phyloP scores from a whole-genome alignment of 345 rosid species.

The Capsella bursapastoris region DNA sequence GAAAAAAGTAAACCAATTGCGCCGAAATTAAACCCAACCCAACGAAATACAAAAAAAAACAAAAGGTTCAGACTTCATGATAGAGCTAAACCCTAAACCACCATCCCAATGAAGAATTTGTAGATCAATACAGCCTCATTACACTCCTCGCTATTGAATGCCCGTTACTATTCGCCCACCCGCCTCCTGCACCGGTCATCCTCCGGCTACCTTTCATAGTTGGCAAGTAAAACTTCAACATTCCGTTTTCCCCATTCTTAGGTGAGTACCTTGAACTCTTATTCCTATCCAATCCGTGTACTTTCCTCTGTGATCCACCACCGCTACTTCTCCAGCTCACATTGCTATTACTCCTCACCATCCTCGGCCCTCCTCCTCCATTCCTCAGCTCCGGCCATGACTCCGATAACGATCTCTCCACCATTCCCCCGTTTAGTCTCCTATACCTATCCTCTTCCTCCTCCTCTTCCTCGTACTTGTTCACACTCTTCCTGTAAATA shows the following conservation, averaged over 20 bases:
- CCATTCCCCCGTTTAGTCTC: slow-evolving; percentile 64
- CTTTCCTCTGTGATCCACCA: slow-evolving; percentile 63
- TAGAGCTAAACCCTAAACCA: slow-evolving; percentile 31
- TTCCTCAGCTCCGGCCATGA: slow-evolving; percentile 90
- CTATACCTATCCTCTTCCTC: slow-evolving; percentile 87
- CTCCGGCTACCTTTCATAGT: slow-evolving; percentile 68
- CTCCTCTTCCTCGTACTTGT: slow-evolving; percentile 87
- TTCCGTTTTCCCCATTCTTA: slow-evolving; percentile 68
- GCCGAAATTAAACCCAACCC: slow-evolving; percentile 39
- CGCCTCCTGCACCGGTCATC: slow-evolving; percentile 42
- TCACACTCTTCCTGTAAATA: slow-evolving; percentile 71
- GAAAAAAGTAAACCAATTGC: slow-evolving; percentile 45
- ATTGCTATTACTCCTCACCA: slow-evolving; percentile 92
- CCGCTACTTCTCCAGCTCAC: slow-evolving; percentile 87
- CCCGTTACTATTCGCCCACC: slow-evolving; percentile 70
- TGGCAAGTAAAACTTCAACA: slow-evolving; percentile 80
- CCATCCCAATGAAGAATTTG: slow-evolving; percentile 40
- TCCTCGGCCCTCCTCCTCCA: slow-evolving; percentile 62
- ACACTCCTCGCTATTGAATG: slow-evolving; percentile 91
- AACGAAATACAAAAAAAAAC: slow-evolving; percentile 20
- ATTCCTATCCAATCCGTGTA: slow-evolving; percentile 65
- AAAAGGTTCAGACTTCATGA: slow-evolving; percentile 32
- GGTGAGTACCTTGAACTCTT: slow-evolving; percentile 89
- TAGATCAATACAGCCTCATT: slow-evolving; percentile 76
- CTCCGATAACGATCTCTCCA: slow-evolving; percentile 90